These are phyloP conservation scores for Aspergillus avenaceus DNA, from an alignment of 495 filamentous ascomycete species.

Conservation along the genomic window DNA sequence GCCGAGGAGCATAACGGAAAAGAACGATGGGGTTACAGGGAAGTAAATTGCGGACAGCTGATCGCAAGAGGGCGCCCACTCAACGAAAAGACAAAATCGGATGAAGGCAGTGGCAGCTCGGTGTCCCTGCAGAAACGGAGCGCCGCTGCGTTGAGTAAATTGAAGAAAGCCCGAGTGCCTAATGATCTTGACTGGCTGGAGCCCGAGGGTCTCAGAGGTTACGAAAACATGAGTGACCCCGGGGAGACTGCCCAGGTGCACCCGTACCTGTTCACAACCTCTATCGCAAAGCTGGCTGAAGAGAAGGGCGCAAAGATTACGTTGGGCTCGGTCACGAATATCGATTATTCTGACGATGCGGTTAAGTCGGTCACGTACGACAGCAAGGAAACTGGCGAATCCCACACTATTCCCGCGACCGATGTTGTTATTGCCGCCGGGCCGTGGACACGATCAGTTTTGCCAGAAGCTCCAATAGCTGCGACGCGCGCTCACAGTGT, in stretches of 20 bases:
- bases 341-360: slow-evolving; percentile 47
- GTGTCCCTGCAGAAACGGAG: slow-evolving; percentile 73
- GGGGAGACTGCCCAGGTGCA: slow-evolving; percentile 89
- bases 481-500: slow-evolving; percentile 87
- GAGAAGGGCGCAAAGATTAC: slow-evolving; percentile 71
- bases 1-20: slow-evolving; percentile 81
- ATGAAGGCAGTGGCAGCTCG: slow-evolving; percentile 24
- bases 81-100: slow-evolving; percentile 29
- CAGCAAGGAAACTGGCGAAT: slow-evolving; percentile 55
- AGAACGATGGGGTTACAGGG: slow-evolving; percentile 83
- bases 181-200: slow-evolving; percentile 85
- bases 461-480: slow-evolving; percentile 72
- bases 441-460: slow-evolving; percentile 78
- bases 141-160: slow-evolving; percentile 51
- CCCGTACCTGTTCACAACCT: slow-evolving; percentile 85
- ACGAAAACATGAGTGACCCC: slow-evolving; percentile 79
- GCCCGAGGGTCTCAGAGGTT: slow-evolving; percentile 58
- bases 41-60: slow-evolving; percentile 71
- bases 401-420: slow-evolving; percentile 65
- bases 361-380: slow-evolving; percentile 73
- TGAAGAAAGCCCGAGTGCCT: slow-evolving; percentile 63
- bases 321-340: slow-evolving; percentile 59
- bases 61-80: slow-evolving; percentile 51
- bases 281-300: slow-evolving; percentile 75
- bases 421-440: slow-evolving; percentile 82